phyloP scores from a whole-genome alignment of 768 basidiomycete genomes.

The Amanita phalloides region DNA sequence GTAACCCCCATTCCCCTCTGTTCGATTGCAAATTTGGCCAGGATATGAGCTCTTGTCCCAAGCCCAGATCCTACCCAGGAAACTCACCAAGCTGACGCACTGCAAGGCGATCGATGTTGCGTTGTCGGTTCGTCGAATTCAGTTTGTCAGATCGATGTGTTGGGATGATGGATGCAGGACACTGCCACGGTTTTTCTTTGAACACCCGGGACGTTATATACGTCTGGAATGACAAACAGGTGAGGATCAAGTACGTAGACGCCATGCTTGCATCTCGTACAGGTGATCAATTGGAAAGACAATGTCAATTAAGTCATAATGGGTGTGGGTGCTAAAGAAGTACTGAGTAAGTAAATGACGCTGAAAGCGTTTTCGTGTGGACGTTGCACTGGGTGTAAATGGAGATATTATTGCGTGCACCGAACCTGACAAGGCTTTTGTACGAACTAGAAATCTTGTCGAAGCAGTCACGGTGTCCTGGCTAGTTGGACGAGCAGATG shows the following conservation, averaged over 20 bases:
- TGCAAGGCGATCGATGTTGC: conserved; percentile 63
- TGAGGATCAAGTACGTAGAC: conserved; percentile 47
- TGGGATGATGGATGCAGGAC: conserved; percentile 36
- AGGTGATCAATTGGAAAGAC: conserved; percentile 13
- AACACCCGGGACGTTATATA: conserved; percentile 79
- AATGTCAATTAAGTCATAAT: conserved; percentile 57
- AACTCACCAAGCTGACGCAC: conserved; percentile 68
- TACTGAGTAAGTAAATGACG: conserved; percentile 39
- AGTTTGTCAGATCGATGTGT: not conserved
- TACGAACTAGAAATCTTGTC: conserved; percentile 52
- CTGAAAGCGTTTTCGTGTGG: conserved; percentile 20
- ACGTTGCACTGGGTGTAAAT: conserved; percentile 85
- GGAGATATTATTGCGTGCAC: conserved; percentile 89
- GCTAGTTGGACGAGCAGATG: not conserved
- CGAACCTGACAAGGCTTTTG: conserved; percentile 87
- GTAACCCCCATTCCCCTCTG: conserved; percentile 8
- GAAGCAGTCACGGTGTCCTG: conserved; percentile 5
- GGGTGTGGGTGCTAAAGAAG: conserved; percentile 83
- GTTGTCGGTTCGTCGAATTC: conserved; percentile 46
- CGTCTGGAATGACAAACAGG: conserved; percentile 65
- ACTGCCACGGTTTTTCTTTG: conserved; percentile 68
- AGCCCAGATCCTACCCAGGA: conserved; percentile 68
- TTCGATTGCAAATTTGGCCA: conserved; percentile 12
- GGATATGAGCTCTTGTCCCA: conserved; percentile 72
- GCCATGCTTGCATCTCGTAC: too few species aligned